phyloP scores from a whole-genome alignment of 345 rosid species.

The Kandelia obovata region DNA sequence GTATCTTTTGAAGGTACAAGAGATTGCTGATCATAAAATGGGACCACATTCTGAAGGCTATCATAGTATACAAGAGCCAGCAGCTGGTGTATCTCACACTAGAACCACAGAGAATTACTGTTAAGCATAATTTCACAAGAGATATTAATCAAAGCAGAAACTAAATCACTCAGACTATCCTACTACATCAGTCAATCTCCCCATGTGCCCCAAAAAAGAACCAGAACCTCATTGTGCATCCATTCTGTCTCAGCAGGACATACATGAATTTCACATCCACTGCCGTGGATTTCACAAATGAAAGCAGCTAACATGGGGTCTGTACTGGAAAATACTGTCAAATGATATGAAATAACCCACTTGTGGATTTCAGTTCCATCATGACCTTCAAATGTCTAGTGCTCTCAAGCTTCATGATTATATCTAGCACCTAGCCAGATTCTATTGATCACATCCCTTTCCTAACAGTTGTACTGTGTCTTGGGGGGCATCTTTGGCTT shows the following conservation, averaged over 20 bases:
- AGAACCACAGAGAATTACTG: slow-evolving; percentile 33
- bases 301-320: slow-evolving; percentile 4
- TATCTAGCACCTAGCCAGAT: too few relatives aligned
- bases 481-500: too few relatives aligned
- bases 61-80: slow-evolving; percentile 96
- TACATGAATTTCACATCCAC: background rate
- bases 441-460: too few relatives aligned
- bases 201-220: background rate
- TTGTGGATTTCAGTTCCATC: too few relatives aligned
- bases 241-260: background rate
- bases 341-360: background rate
- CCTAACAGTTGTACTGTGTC: too few relatives aligned
- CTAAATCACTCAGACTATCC: background rate
- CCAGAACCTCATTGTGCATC: background rate
- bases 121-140: slow-evolving; percentile 1
- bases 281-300: background rate
- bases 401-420: too few relatives aligned
- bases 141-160: background rate
- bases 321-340: background rate
- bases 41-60: slow-evolving; percentile 97
- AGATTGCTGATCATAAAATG: slow-evolving; percentile 83
- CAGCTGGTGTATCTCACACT: slow-evolving; percentile 91
- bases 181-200: background rate
- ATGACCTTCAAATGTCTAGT: too few relatives aligned
- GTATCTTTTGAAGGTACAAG: slow-evolving; percentile 74